Percentiles rank a stretch among this genome's conserved stretches.
phyloP scores from a whole-genome alignment of 2,329 filamentous ascomycete species.

The Fusarium hostae region DNA sequence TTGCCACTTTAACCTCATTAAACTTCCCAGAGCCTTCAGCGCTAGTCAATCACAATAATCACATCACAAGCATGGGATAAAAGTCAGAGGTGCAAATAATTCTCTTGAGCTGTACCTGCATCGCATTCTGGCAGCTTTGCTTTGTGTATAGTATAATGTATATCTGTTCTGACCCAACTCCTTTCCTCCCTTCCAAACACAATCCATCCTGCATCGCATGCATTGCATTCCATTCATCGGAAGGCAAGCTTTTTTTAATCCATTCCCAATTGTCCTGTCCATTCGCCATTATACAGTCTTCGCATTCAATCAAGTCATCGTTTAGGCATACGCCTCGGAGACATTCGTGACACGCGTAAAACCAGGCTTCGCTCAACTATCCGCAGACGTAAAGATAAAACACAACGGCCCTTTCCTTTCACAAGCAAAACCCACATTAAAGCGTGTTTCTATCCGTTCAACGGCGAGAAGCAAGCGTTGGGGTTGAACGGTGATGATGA shows the following conservation, averaged over 20 bases:
- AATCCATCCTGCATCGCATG: neutral
- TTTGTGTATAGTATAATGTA: constrained; percentile 45
- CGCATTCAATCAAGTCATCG: constrained; percentile 36
- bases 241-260: constrained; percentile 36
- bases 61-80: neutral
- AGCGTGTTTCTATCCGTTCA: constrained; percentile 40
- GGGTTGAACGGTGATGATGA: constrained; percentile 22
- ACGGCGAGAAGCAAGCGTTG: constrained; percentile 37
- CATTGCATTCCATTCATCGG: constrained; percentile 34
- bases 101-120: constrained; percentile 41
- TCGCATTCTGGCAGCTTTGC: constrained; percentile 44
- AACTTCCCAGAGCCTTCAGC: too few species aligned
- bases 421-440: constrained; percentile 28
- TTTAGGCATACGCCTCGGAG: constrained; percentile 23
- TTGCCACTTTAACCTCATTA: neutral
- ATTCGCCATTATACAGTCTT: constrained; percentile 38
- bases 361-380: constrained; percentile 27
- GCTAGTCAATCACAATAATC: neutral
- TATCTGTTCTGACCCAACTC: constrained; percentile 35
- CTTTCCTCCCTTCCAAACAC: constrained; percentile 26
- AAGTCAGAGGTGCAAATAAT: constrained; percentile 25
- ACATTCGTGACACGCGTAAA: constrained; percentile 38
- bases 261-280: constrained; percentile 6
- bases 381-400: constrained; percentile 1
- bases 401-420: constrained; percentile 17